Evolutionary conservation across 768 basidiomycete species (phyloP), one percentile per base, ranked within the genome.

Genomic region (Boletus subcaerulescens): DNA sequence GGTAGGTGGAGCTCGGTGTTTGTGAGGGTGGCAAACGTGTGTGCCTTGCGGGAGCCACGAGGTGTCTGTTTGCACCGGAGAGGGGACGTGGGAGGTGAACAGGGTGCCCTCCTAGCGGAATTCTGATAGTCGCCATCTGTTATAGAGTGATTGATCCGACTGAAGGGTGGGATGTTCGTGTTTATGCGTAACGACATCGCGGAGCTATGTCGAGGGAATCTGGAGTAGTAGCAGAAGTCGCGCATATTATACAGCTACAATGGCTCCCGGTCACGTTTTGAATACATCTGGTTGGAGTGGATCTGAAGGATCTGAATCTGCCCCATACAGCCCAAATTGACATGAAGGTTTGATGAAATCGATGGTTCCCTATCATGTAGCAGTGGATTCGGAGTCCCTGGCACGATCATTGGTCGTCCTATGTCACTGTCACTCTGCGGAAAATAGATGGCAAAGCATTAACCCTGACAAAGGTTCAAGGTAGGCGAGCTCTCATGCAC

Each of bases 11-110:
- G 63, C 57, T 55, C 69, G 64, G 69, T 53, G 52, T 71, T 72
- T 63, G 71, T 71, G 60, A 71, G 60, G 55, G 56, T 48, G 6
- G 59, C 52, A 63, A 69, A 65, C 63, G 67, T 72, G 67, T 71
- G 50, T 1, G 54, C 69, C 71, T 71, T 67, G 67, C 69, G 59
- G 52, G 52, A 48, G 36, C 62, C 65, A 64, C 61, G 65, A 66
- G 69, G 69, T 22, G 52, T 49, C 43, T 50, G 60, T 54, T 64
- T 69, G 56, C 47, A 47, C 50, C 51, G 58, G 43, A 62, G 52
- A 58, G 65, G 58, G 55, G 65, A 55, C 48, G 51, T 46, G 55
- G 59, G 50, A 58, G 63, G 60, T n/a, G 61, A 60, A 54, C 45
- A 55, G 20, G 38, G 41, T 32, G 45, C 51, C 58, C 50, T 59